These are phyloP conservation scores for Thermoascus crustaceus DNA, from an alignment of 2,329 filamentous ascomycete species.

Conservation along the genomic window DNA sequence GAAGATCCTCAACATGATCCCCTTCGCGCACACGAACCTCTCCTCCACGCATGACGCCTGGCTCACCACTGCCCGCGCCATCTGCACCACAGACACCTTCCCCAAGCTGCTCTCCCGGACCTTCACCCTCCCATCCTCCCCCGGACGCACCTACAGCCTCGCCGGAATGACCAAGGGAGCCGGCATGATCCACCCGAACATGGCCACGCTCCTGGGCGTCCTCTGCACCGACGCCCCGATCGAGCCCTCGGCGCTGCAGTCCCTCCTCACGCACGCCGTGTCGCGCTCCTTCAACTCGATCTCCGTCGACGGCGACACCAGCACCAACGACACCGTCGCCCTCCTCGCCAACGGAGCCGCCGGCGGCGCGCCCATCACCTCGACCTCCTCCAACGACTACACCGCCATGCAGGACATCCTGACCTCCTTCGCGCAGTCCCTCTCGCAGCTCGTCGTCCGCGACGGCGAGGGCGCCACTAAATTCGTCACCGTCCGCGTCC, in stretches of 20 bases:
- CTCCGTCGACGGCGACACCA: constrained; percentile 93
- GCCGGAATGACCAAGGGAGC: constrained; percentile 97
- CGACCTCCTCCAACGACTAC: constrained; percentile 52
- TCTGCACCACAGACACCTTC: constrained; percentile 98
- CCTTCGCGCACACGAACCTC: constrained; percentile 62
- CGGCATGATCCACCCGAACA: constrained; percentile 98
- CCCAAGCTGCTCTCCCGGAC: constrained; percentile 83
- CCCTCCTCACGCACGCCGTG: constrained; percentile 64
- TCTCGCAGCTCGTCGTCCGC: constrained; percentile 87
- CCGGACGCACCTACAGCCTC: constrained; percentile 67
- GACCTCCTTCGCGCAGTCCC: constrained; percentile 68
- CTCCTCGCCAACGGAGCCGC: constrained; percentile 93
- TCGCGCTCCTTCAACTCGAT: constrained; percentile 92
- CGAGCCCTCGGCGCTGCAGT: constrained; percentile 56
- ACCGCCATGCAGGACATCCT: constrained; percentile 62
- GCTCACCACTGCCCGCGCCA: constrained; percentile 77
- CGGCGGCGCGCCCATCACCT: constrained; percentile 57
- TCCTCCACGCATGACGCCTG: constrained; percentile 74
- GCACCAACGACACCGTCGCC: constrained; percentile 92
- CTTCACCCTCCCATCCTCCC: constrained; percentile 76
- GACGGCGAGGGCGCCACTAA: constrained; percentile 98
- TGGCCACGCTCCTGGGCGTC: constrained; percentile 90
- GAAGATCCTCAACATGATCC: constrained; percentile 79
- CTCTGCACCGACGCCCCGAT: constrained; percentile 87
- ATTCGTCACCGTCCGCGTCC: constrained; percentile 86